Evolutionary conservation across 2,329 filamentous ascomycete species (phyloP), one percentile per base, ranked within the genome.

Genomic region (Neurospora sp.): DNA sequence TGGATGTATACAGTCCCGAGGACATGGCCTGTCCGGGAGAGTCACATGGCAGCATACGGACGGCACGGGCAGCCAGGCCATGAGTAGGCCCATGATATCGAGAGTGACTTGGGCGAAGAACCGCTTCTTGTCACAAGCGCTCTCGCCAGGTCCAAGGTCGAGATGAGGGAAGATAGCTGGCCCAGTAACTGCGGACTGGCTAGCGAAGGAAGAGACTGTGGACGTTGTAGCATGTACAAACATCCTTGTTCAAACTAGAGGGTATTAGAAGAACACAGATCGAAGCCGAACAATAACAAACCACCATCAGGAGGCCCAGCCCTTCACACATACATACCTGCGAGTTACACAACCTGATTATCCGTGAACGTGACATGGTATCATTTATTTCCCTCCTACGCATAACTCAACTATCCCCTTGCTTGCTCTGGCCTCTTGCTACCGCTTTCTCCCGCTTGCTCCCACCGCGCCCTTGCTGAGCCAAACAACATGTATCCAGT

Each of bases 11-110:
- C 19, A 23, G 9, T 7, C 19, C 2, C 10, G 6, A 58, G 46
- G 13, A 2, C 13, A 33, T 4, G 13, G 0, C 0, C 13, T 0
- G 46, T 9, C 13, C 1, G 7, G 1, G 15, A 33, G 15, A 62
- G 13, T 62, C 13, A 10, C 11, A 33, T 8, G 46, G 3, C 0
- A 33, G 0, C 52, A 62, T 33, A 17, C 3, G 7, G 23, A 3
- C 13, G 23, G 23, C 23, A 23, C 23, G 23, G 23, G 23, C 7
- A 62, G 23, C 52, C 28, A 33, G 13, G 13, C 23, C 11, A 8
- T 15, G 3, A 17, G 11, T 8, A 17, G 23, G 1, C 46, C 5
- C 11, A 7, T 0, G 13, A 15, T 17, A 1, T 58, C 13, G 46
- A 15, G 6, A 9, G 9, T 13, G 6, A 17, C 15, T 1, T 7